phyloP scores from a whole-genome alignment of 129 eudicot species.

The Ambrosia trifida region DNA sequence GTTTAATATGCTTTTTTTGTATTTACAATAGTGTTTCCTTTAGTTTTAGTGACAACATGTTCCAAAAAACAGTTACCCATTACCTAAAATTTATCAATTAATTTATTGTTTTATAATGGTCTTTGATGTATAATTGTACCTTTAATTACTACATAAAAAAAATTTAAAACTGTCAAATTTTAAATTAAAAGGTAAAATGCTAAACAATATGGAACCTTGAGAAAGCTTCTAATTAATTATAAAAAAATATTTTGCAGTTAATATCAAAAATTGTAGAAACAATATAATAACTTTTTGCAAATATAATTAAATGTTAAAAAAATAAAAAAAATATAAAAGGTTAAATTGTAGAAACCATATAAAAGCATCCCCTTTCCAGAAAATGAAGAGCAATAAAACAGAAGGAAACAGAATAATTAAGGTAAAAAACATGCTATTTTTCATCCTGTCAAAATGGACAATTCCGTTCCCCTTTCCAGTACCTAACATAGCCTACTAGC shows the following conservation, averaged over 20 bases:
- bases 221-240: neutral
- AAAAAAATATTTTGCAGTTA: neutral
- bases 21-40: neutral
- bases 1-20: neutral
- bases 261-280: neutral
- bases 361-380: neutral
- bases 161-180: neutral
- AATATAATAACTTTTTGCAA: neutral
- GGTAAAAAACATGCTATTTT: too few species aligned
- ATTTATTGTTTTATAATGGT: neutral
- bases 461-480: neutral
- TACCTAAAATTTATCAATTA: neutral
- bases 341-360: neutral
- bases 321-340: neutral
- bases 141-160: too few species aligned
- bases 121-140: too few species aligned
- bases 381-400: neutral
- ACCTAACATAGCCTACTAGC: neutral
- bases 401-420: neutral
- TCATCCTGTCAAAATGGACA: too few species aligned
- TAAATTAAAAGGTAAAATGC: neutral
- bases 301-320: neutral
- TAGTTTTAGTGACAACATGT: neutral
- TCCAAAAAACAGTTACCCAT: neutral
- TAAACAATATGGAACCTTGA: constrained; percentile 1